phyloP scores from a whole-genome alignment of 306 rosid species.

The Prunus dulcis region DNA sequence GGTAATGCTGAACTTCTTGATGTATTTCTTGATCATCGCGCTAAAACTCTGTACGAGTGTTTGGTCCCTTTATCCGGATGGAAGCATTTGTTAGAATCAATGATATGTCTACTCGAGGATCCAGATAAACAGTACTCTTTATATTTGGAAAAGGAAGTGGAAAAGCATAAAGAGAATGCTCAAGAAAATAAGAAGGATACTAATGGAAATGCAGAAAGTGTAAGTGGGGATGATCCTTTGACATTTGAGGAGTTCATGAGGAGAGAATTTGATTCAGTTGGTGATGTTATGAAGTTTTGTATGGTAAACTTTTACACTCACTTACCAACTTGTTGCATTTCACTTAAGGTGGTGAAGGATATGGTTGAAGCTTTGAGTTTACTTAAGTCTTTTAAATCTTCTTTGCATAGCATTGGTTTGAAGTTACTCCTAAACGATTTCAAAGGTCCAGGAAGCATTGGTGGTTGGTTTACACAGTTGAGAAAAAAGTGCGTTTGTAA shows the following conservation, averaged over 20 bases:
- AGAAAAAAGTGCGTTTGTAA: neutral
- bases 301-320: conserved; percentile 31
- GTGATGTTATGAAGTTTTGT: conserved; percentile 10
- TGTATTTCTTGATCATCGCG: conserved; percentile 33
- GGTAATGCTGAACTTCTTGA: conserved; percentile 17
- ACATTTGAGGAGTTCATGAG: conserved; percentile 36
- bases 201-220: neutral
- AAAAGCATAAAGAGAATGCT: neutral
- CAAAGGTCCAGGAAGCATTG: neutral
- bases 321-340: conserved; percentile 49
- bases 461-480: neutral
- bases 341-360: conserved; percentile 12
- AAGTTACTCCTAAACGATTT: neutral
- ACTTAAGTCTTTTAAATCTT: conserved; percentile 21
- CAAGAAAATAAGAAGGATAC: neutral
- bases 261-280: conserved; percentile 17
- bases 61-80: conserved; percentile 15
- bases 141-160: conserved; percentile 14
- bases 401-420: neutral
- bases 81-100: conserved; percentile 4
- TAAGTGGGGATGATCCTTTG: neutral
- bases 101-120: conserved; percentile 33
- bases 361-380: conserved; percentile 25
- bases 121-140: conserved; percentile 23
- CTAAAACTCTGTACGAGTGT: neutral